Evolutionary conservation across 306 rosid genomes (phyloP), one percentile per base, ranked within the genome.

Genomic region (Prunus padus): DNA sequence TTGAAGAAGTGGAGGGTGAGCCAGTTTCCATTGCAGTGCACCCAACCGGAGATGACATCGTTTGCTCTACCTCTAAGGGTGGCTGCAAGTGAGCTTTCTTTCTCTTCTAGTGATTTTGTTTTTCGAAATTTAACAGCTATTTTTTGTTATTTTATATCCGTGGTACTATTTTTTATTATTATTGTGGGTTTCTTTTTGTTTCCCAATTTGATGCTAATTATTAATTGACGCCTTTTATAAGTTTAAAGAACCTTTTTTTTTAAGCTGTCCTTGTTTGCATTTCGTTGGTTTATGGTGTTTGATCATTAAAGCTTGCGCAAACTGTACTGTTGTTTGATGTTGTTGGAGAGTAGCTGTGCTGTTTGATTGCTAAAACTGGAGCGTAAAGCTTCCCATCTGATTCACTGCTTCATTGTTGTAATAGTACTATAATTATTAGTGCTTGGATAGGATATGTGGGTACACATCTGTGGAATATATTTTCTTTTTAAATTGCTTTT

Each of bases 1-100:
- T 95, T n/a, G 98, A 95, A 82, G 92, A 85, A 66, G 92, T 86
- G 45, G 96, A 95, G 68, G 98, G 95, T 33, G 91, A 95, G 75
- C 93, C 88, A 45, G 87, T 86, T 64, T 82, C 96, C 45, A 69
- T 95, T 66, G 89, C 96, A 11, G 98, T 95, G 78, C 97, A 92
- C 55, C 96, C 96, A 13, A 85, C 82, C 51, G 96, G 98, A 31
- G 98, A 92, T 70, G 93, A 88, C 51, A 44, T 95, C 63, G 81
- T 92, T 67, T 92, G 96, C 86, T 88, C 96, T 14, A 86, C 93
- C 55, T 87, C 96, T 84, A 88, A 57, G 31, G 93, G 96, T 80
- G 88, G 89, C 86, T 94, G 97, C 98, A 94, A 87, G 97, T 94
- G 81, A 92, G 96, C 80, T 67, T 59, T 77, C 30, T 70, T 23